A percentile compares a stretch with the other conserved stretches of the same genome.
phyloP scores from a whole-genome alignment of 768 basidiomycete species.

The Mycena vulgaris region DNA sequence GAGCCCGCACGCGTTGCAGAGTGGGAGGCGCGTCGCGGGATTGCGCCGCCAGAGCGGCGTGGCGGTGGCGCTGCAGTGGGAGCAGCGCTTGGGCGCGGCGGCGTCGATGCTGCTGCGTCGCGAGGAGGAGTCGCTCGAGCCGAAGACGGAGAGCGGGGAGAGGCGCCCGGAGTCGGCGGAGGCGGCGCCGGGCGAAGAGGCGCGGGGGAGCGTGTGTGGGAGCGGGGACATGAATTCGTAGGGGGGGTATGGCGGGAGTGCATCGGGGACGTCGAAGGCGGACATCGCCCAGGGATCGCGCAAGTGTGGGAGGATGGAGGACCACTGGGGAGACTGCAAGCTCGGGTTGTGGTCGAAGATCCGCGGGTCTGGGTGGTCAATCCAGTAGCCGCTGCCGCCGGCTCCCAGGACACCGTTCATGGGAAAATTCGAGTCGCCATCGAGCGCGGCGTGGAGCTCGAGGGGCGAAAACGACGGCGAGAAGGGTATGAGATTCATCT shows the following conservation, averaged over 20 bases:
- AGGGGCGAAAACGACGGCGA: slow-evolving; percentile 4
- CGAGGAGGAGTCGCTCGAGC: slow-evolving; percentile 7
- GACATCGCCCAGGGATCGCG: slow-evolving; percentile 1
- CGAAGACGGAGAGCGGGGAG: slow-evolving; percentile 8
- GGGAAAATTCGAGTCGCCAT: not conserved
- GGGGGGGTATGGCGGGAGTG: not conserved
- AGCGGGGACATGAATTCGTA: not conserved
- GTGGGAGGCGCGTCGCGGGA: slow-evolving; percentile 7
- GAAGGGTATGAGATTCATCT: not conserved
- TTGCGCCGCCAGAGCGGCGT: slow-evolving; percentile 28
- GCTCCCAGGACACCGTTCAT: too few relatives aligned
- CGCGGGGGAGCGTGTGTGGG: not conserved
- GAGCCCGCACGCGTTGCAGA: slow-evolving; percentile 30
- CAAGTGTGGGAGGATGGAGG: not conserved
- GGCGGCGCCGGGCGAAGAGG: not conserved
- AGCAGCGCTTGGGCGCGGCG: slow-evolving; percentile 6
- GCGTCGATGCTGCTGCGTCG: slow-evolving; percentile 2
- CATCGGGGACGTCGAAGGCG: not conserved
- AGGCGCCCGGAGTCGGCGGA: not conserved
- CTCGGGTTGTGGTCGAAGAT: not conserved
- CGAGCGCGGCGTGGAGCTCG: not conserved
- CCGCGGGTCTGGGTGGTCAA: not conserved
- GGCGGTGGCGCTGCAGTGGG: slow-evolving; percentile 19
- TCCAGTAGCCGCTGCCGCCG: not conserved
- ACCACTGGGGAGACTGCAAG: not conserved